A percentile compares a stretch with the other conserved stretches of the same genome.
Conservation (phyloP, 2,329 filamentous ascomycete genomes). For the Diaporthe nobilis region DNA sequence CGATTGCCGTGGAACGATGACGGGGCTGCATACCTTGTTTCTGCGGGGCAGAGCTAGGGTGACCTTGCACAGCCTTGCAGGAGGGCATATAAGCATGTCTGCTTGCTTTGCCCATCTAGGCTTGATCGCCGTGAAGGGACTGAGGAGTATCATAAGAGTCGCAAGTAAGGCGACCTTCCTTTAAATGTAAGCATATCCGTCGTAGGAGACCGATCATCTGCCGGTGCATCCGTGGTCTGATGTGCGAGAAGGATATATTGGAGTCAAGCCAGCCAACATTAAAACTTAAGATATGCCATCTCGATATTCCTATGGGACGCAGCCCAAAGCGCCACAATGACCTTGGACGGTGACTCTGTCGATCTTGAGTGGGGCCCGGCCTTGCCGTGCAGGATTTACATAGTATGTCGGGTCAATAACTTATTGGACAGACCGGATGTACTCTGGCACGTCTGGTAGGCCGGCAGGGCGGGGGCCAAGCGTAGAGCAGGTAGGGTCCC, state of each 20-base stretch:
- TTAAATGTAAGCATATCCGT: background rate
- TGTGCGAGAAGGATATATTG: background rate
- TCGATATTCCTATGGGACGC: background rate
- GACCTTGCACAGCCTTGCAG: slow-evolving; percentile 18
- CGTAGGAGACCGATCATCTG: background rate
- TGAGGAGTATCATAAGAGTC: slow-evolving; percentile 10
- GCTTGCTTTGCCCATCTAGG: slow-evolving; percentile 1
- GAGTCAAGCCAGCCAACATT: background rate
- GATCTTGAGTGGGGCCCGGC: background rate
- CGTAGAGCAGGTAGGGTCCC: background rate
- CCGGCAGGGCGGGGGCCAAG: slow-evolving; percentile 2
- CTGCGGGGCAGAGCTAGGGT: slow-evolving; percentile 17
- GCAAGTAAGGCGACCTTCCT: slow-evolving; percentile 13
- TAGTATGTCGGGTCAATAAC: background rate
- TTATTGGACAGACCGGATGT: background rate
- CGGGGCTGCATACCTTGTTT: slow-evolving; percentile 25
- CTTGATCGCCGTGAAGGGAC: slow-evolving; percentile 13
- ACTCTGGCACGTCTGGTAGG: slow-evolving; percentile 10
- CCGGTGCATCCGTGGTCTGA: slow-evolving; percentile 25
- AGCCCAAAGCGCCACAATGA: background rate
- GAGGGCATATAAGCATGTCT: slow-evolving; percentile 22
- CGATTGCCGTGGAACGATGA: slow-evolving; percentile 20
- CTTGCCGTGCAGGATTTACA: background rate
- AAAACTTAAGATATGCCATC: background rate
- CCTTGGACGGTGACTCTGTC: background rate